A percentile compares a stretch with the other conserved stretches of the same genome.
Conservation (phyloP, 2,329 filamentous ascomycete genomes). For the Aureobasidium sp. region DNA sequence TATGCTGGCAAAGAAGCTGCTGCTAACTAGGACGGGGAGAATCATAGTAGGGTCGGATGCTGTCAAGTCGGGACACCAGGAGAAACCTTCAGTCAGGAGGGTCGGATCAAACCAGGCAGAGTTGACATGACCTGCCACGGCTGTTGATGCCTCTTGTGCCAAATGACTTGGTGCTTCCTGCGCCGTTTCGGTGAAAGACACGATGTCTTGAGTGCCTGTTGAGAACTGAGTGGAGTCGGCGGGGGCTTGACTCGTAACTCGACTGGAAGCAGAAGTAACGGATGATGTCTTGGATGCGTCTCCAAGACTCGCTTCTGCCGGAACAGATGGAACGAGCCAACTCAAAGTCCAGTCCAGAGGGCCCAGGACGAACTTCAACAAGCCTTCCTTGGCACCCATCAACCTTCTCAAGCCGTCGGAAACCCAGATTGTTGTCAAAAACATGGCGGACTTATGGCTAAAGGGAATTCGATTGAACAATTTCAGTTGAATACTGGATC, state of each 20-base stretch:
- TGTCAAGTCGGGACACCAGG: slow-evolving; percentile 53
- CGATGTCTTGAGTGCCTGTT: too few relatives aligned
- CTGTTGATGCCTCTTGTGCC: background rate
- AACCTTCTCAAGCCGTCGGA: slow-evolving; percentile 1
- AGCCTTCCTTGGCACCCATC: background rate
- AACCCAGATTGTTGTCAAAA: background rate
- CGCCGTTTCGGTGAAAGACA: background rate
- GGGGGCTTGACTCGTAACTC: too few relatives aligned
- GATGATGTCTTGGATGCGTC: background rate
- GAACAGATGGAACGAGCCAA: background rate
- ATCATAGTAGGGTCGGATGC: slow-evolving; percentile 42
- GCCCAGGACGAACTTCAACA: slow-evolving; percentile 1
- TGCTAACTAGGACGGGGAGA: slow-evolving; percentile 42
- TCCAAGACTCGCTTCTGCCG: background rate
- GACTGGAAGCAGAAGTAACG: background rate
- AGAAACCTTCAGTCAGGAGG: slow-evolving; percentile 46
- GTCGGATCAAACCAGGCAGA: slow-evolving; percentile 36
- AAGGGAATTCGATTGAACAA: background rate
- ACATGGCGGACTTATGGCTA: background rate
- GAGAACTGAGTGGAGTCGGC: too few relatives aligned
- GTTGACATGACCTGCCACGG: background rate
- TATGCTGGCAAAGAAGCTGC: slow-evolving; percentile 42
- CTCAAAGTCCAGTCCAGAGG: slow-evolving; percentile 5
- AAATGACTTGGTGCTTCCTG: background rate
- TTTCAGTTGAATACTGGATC: background rate